Base-by-base conservation (phyloP, 305 asterid species). In the Fraxinus greggii region DNA sequence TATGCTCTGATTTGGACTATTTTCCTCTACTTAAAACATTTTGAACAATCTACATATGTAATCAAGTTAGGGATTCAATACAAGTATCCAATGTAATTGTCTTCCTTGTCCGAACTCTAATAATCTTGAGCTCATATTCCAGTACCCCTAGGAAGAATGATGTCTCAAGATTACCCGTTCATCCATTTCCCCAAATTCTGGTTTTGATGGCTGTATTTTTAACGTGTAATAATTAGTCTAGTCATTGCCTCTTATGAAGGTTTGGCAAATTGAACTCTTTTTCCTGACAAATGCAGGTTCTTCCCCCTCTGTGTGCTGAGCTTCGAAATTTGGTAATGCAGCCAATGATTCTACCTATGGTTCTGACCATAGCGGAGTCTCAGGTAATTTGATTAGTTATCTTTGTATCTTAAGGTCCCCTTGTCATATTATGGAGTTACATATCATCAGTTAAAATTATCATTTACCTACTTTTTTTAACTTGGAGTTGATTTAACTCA, bases 231-330 rank as follows among this genome's bases (percentile, higher is more conserved):
- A 73, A 5, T 33, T 65, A 48, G n/a, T 35, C 59, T 77, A 7
- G 81, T 59, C 48, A 76, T 85, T 86, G 79, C 77, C 77, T 82
- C 82, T 17, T 75, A 81, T 56, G 80, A 76, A 80, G 80, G 75
- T 81, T 81, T 8, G 28, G 77, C 76, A 78, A 79, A 75, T 33
- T 83, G 61, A 82, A 72, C 70, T 79, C 56, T 7, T 86, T 42
- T 70, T 56, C 76, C 48, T 73, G 78, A 80, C 81, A 72, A 67
- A 75, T 86, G 70, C 91, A 96, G 99, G 99, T 96, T 89, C 99
- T 96, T 84, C 99, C 99, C 80, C 99, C 99, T 75, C 97, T 96
- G 83, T 94, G 98, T 83, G 97, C 99, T 17, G 99, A 96, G 90
- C 99, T 96, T 45, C 91, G 99, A 38, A 96, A 96, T 88, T 79